Percentiles rank a stretch among this genome's conserved stretches.
These are phyloP conservation scores for Alnus rubra DNA, from an alignment of 306 rosid genomes.

Conservation along the genomic window DNA sequence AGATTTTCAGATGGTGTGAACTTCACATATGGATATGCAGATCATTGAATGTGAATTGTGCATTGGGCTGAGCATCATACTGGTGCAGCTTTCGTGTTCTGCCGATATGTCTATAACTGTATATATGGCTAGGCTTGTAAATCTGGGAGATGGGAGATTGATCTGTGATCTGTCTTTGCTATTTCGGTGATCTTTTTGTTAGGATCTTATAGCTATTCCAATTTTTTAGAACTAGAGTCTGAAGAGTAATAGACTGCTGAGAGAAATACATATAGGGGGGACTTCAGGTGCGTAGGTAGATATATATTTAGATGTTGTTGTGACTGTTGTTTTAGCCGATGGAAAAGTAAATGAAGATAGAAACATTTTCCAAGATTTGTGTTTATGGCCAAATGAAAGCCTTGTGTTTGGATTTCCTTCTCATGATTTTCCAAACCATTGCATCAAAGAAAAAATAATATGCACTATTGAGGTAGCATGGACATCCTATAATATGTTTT, in stretches of 20 bases:
- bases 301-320: background rate
- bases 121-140: conserved; percentile 57
- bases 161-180: conserved; percentile 29
- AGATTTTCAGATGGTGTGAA: conserved; percentile 51
- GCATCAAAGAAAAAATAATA: too few species aligned
- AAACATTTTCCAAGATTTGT: background rate
- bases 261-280: conserved; percentile 1
- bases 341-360: conserved; percentile 9
- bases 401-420: background rate
- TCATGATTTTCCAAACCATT: too few species aligned
- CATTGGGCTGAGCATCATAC: conserved; percentile 22
- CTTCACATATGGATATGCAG: conserved; percentile 31
- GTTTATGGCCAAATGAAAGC: background rate
- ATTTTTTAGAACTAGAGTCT: conserved; percentile 27
- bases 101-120: conserved; percentile 43
- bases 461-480: too few species aligned
- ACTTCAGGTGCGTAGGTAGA: background rate
- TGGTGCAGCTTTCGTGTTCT: conserved; percentile 26
- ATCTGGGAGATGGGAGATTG: conserved; percentile 42
- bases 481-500: too few species aligned
- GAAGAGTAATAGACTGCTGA: conserved; percentile 16
- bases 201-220: conserved; percentile 30
- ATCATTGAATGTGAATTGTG: conserved; percentile 21
- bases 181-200: conserved; percentile 23
- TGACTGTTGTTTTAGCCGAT: conserved; percentile 10